Percentiles rank a stretch among this genome's conserved stretches.
Conservation (phyloP, 2,329 filamentous ascomycete genomes). For the Nigrospora sphaerica region DNA sequence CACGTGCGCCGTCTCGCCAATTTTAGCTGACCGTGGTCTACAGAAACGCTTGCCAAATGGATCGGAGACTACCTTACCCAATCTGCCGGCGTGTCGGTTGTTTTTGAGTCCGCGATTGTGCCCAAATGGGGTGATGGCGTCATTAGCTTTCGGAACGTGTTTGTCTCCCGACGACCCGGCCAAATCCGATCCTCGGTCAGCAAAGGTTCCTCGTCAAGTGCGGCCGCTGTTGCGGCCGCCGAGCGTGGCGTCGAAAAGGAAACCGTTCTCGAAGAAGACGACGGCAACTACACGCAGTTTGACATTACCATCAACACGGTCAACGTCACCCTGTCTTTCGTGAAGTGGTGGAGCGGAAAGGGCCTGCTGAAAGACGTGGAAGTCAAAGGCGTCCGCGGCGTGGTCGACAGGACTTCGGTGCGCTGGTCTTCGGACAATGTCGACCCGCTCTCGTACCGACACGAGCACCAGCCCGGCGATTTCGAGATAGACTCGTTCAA, state of each 20-base stretch:
- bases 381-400: conserved; percentile 85
- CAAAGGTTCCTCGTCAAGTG: conserved; percentile 81
- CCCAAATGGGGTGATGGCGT: conserved; percentile 93
- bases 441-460: conserved; percentile 81
- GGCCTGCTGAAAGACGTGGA: conserved; percentile 87
- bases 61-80: conserved; percentile 92
- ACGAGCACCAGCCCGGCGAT: conserved; percentile 83
- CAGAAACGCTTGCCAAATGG: conserved; percentile 88
- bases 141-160: conserved; percentile 94
- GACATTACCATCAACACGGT: conserved; percentile 92
- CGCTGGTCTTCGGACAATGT: conserved; percentile 59
- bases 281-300: conserved; percentile 96
- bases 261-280: conserved; percentile 51
- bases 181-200: conserved; percentile 75
- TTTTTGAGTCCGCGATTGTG: conserved; percentile 97
- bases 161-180: conserved; percentile 84
- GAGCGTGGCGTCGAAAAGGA: conserved; percentile 48
- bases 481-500: conserved; percentile 98
- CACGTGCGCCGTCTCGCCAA: conserved; percentile 10
- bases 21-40: not conserved
- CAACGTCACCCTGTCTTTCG: conserved; percentile 91
- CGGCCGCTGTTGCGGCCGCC: conserved; percentile 78
- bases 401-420: conserved; percentile 84
- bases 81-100: conserved; percentile 85
- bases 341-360: conserved; percentile 99